These are phyloP conservation scores for Botrytis paeoniae DNA, from an alignment of 2,329 filamentous ascomycete genomes.

Conservation along the genomic window DNA sequence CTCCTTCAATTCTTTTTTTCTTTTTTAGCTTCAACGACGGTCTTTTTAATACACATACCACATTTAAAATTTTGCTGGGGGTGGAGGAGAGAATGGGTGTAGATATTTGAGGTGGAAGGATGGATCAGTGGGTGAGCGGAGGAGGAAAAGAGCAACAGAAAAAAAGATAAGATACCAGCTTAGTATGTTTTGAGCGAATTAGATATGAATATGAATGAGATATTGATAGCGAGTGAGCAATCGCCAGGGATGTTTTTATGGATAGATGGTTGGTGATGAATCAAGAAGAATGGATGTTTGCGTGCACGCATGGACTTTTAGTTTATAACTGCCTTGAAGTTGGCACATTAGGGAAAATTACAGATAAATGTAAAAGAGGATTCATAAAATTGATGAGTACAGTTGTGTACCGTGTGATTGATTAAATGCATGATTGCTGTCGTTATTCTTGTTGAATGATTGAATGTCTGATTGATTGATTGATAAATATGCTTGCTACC, in stretches of 20 bases:
- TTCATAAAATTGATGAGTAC: background rate
- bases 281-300: background rate
- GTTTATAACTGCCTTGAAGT: background rate
- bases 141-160: background rate
- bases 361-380: background rate
- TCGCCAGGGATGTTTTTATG: background rate
- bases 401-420: background rate
- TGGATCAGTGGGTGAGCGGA: background rate
- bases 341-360: background rate
- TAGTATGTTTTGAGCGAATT: background rate
- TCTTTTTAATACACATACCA: slow-evolving; percentile 13
- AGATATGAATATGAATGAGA: background rate
- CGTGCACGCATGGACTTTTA: background rate
- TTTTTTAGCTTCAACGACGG: background rate
- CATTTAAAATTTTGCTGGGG: background rate
- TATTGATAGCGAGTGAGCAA: slow-evolving; percentile 1
- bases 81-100: background rate
- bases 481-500: background rate
- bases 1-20: background rate
- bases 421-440: background rate
- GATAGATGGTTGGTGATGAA: background rate
- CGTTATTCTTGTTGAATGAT: background rate
- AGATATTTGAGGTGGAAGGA: background rate
- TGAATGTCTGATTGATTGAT: too few relatives aligned
- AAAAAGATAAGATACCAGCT: background rate